A percentile compares a stretch with the other conserved stretches of the same genome.
These are phyloP conservation scores for Fallopia convolvulus DNA, from an alignment of 148 eudicot species.

Conservation along the genomic window DNA sequence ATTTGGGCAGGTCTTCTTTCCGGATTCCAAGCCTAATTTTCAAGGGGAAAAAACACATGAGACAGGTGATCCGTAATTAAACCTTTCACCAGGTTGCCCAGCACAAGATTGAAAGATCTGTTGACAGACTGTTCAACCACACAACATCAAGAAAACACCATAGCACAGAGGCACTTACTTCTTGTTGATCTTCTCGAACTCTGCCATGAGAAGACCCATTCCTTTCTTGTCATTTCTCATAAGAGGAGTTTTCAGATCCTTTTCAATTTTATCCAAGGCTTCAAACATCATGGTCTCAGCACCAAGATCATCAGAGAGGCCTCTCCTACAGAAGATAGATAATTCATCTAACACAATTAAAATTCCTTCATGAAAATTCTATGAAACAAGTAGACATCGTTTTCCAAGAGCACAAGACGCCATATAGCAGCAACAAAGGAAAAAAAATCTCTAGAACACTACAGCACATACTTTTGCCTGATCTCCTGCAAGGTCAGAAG, in stretches of 20 bases:
- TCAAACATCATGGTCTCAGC: constrained; percentile 88
- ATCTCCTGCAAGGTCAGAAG: constrained; percentile 70
- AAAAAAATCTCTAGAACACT: not conserved
- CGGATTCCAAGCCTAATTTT: constrained; percentile 70
- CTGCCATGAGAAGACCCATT: constrained; percentile 61
- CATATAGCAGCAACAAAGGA: not conserved
- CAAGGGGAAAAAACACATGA: not conserved
- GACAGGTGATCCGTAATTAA: not conserved
- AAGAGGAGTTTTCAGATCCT: constrained; percentile 74
- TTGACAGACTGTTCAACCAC: not conserved
- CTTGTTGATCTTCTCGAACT: constrained; percentile 71
- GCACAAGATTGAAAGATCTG: not conserved
- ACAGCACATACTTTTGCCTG: constrained; percentile 50
- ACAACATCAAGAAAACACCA: not conserved
- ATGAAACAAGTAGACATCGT: not conserved
- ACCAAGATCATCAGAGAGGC: constrained; percentile 80
- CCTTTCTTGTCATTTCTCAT: constrained; percentile 83
- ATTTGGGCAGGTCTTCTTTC: constrained; percentile 71
- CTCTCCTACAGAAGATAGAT: constrained; percentile 56
- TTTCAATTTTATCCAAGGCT: constrained; percentile 84
- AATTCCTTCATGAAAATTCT: not conserved
- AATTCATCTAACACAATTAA: not conserved
- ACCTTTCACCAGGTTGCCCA: not conserved
- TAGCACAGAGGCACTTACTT: constrained; percentile 39
- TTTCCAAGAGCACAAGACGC: not conserved